phyloP scores from a whole-genome alignment of 179 eudicot genomes.

The Heliamphora pulchella region DNA sequence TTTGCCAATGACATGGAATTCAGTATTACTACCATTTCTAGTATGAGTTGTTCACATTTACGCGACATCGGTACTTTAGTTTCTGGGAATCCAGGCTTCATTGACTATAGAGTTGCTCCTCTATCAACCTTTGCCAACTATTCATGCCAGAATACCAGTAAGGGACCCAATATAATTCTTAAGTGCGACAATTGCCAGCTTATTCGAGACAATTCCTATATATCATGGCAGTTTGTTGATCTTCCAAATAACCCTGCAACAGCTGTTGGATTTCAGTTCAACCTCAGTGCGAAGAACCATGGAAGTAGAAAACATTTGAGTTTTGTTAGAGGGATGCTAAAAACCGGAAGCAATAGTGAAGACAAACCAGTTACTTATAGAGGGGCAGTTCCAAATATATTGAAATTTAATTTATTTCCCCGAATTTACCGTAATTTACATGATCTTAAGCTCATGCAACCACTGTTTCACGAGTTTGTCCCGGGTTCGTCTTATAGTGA shows the following conservation, averaged over 20 bases:
- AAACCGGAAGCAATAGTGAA: slow-evolving; percentile 44
- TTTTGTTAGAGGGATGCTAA: slow-evolving; percentile 64
- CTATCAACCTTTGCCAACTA: slow-evolving; percentile 63
- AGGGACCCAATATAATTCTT: slow-evolving; percentile 62
- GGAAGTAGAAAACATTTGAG: slow-evolving; percentile 53
- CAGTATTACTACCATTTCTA: slow-evolving; percentile 75
- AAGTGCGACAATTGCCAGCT: slow-evolving; percentile 61
- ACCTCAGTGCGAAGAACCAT: slow-evolving; percentile 64
- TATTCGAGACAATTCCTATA: slow-evolving; percentile 44
- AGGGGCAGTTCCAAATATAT: slow-evolving; percentile 59
- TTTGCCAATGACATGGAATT: slow-evolving; percentile 75
- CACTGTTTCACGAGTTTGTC: slow-evolving; percentile 77
- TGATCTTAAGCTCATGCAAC: slow-evolving; percentile 79
- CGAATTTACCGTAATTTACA: slow-evolving; percentile 55
- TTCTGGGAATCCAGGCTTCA: slow-evolving; percentile 60
- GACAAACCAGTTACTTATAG: slow-evolving; percentile 53
- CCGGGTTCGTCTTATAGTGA: slow-evolving; percentile 71
- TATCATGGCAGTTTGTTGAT: slow-evolving; percentile 87
- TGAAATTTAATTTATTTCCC: slow-evolving; percentile 84
- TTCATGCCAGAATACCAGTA: slow-evolving; percentile 71
- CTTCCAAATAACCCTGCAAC: slow-evolving; percentile 70
- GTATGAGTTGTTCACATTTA: slow-evolving; percentile 76
- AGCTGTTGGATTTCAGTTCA: slow-evolving; percentile 88
- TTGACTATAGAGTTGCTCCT: slow-evolving; percentile 49
- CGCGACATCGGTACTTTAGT: slow-evolving; percentile 56